These are phyloP conservation scores for Macaranga tanarius DNA, from an alignment of 441 rosid genomes.

Conservation along the genomic window DNA sequence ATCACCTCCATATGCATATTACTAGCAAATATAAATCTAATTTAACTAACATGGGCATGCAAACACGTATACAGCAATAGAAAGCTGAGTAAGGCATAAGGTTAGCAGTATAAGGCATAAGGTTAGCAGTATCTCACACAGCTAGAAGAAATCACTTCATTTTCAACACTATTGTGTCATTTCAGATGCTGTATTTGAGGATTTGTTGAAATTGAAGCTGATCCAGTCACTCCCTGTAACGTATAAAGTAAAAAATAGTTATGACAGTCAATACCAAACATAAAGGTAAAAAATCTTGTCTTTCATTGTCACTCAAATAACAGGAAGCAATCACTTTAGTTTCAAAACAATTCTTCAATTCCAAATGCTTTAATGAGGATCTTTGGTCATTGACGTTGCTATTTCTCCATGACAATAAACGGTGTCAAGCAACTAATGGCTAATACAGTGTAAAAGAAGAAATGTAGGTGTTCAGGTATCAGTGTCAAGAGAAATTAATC, in stretches of 20 bases:
- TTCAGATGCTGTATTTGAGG: constrained; percentile 40
- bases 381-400: constrained; percentile 22
- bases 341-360: constrained; percentile 19
- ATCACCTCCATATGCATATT: neutral
- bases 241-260: constrained; percentile 8
- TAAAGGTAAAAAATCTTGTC: too few species aligned
- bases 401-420: constrained; percentile 28
- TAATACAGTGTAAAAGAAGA: neutral
- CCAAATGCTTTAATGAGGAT: constrained; percentile 37
- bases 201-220: constrained; percentile 25
- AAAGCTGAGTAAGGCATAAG: neutral
- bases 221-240: constrained; percentile 35
- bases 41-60: neutral
- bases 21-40: neutral
- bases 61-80: neutral
- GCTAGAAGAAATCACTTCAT: constrained; percentile 31
- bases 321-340: constrained; percentile 28
- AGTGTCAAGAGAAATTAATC: neutral
- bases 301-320: constrained; percentile 26
- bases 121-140: constrained; percentile 36
- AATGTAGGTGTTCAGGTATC: neutral
- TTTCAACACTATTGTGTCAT: constrained; percentile 20
- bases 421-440: neutral
- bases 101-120: too few species aligned
- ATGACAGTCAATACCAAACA: too few species aligned